phyloP scores from a whole-genome alignment of 2,329 filamentous ascomycete genomes.

The Botryosphaeria dothidea region DNA sequence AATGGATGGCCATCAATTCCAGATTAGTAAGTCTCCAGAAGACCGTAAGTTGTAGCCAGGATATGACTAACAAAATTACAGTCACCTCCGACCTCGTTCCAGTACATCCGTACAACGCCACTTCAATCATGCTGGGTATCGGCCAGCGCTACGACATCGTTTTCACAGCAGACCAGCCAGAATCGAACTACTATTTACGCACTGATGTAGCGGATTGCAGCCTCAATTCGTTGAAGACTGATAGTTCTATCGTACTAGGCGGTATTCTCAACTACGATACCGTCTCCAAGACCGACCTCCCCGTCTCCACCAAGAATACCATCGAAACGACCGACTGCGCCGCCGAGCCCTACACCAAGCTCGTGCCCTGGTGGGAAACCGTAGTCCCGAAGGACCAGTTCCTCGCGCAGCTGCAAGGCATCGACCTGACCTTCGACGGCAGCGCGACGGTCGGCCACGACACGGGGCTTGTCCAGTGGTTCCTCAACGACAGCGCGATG shows the following conservation, averaged over 20 bases:
- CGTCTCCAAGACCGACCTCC: conserved; percentile 19
- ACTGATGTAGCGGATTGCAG: conserved; percentile 30
- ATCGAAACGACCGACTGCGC: conserved; percentile 21
- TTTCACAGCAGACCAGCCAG: conserved; percentile 35
- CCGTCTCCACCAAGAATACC: not conserved
- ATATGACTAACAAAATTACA: too few relatives aligned
- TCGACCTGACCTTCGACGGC: conserved; percentile 23
- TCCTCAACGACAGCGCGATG: conserved; percentile 40
- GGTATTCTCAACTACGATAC: conserved; percentile 46
- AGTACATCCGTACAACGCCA: conserved; percentile 38
- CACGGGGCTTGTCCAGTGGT: conserved; percentile 35
- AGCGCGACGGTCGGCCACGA: not conserved
- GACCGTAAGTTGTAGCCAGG: too few relatives aligned
- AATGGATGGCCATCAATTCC: conserved; percentile 43
- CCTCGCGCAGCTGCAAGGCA: conserved; percentile 17
- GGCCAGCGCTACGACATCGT: conserved; percentile 44
- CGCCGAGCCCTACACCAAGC: conserved; percentile 35
- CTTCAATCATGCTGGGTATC: conserved; percentile 34
- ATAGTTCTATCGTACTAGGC: conserved; percentile 34
- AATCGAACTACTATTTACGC: conserved; percentile 38
- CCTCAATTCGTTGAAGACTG: conserved; percentile 24
- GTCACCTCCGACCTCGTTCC: conserved; percentile 47
- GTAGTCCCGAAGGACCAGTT: conserved; percentile 15
- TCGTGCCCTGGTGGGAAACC: conserved; percentile 34
- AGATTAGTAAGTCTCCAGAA: too few relatives aligned